phyloP scores from a whole-genome alignment of 345 rosid species.

The Eucalyptus erythrocorys region DNA sequence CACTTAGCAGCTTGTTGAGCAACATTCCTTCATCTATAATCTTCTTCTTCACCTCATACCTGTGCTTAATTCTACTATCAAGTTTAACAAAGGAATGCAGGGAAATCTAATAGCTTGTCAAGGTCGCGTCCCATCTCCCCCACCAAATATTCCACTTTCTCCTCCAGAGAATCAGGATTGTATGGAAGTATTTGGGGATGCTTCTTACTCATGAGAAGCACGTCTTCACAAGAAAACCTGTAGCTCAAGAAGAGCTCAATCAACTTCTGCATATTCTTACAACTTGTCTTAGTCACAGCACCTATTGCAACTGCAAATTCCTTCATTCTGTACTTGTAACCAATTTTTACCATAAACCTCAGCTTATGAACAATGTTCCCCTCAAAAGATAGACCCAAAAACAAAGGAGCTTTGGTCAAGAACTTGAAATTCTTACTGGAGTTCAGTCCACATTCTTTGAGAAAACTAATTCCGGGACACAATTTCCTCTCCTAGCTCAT shows the following conservation, averaged over 20 bases:
- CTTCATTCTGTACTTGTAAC: conserved; percentile 27
- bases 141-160: too few species aligned
- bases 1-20: conserved; percentile 56
- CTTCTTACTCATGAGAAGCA: conserved; percentile 61
- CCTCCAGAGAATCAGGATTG: too few species aligned
- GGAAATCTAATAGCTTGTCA: too few species aligned
- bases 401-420: too few species aligned
- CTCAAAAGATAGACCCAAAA: too few species aligned
- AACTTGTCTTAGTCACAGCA: conserved; percentile 49
- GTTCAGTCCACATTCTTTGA: conserved; percentile 57
- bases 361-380: too few species aligned
- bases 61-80: conserved; percentile 61
- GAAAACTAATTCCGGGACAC: background rate
- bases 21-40: conserved; percentile 50
- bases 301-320: conserved; percentile 57
- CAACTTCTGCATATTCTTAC: conserved; percentile 66
- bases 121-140: too few species aligned
- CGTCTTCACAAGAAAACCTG: conserved; percentile 20
- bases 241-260: conserved; percentile 47
- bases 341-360: too few species aligned
- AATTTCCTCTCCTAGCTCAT: conserved; percentile 61
- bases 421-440: conserved; percentile 18
- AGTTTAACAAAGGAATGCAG: conserved; percentile 66
- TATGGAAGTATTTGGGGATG: conserved; percentile 44
- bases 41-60: conserved; percentile 50